Base-by-base conservation (phyloP, 2,329 filamentous ascomycete genomes). In the Ophiosphaerella korrae region DNA sequence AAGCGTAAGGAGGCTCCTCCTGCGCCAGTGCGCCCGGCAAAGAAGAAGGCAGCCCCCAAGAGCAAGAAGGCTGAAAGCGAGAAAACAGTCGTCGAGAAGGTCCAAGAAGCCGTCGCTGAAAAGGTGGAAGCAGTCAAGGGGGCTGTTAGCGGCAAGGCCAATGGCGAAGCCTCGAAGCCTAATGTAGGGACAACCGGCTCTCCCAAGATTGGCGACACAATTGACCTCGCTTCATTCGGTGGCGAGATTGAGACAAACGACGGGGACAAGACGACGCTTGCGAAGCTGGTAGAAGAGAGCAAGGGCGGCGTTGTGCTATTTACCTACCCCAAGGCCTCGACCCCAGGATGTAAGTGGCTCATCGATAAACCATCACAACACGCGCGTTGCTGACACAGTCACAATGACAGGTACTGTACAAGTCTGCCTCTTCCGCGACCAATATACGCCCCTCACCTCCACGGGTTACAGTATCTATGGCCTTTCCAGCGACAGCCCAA, bases 241-340 rank as follows among this genome's bases (percentile, higher is more conserved):
- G 83, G 82, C 48, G 87, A 94, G 69, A 78, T 99, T 57, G 85
- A 94, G 79, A 94, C 88, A 56, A 86, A 97, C 60, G 90, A 96
- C 58, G 92, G 92, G 65, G 78, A 82, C 46, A 89, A 88, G 77
- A 92, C 88, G 5, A 91, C 86, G 1, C 79, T 99, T 52, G 88
- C 90, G 77, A 80, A 86, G 63, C 85, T 99, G 21, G 83, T 97
- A 42, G 88, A 91, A 44, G 84, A 88, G 69, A 96, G 92, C 82
- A 87, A 90, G 77, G 81, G 84, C 32, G 94, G 93, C 23, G 88
- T 97, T 37, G 90, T 96, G 31, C 78, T 97, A 26, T 97, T 99
- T 75, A 97, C 92, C 29, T 97, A 97, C 71, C 94, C 94, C 52
- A 95, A 89, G 77, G 94, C 94, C 11, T 94, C 89, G 24, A 99